These are phyloP conservation scores for Baorangia bicolor DNA, from an alignment of 768 basidiomycete genomes.

Conservation along the genomic window DNA sequence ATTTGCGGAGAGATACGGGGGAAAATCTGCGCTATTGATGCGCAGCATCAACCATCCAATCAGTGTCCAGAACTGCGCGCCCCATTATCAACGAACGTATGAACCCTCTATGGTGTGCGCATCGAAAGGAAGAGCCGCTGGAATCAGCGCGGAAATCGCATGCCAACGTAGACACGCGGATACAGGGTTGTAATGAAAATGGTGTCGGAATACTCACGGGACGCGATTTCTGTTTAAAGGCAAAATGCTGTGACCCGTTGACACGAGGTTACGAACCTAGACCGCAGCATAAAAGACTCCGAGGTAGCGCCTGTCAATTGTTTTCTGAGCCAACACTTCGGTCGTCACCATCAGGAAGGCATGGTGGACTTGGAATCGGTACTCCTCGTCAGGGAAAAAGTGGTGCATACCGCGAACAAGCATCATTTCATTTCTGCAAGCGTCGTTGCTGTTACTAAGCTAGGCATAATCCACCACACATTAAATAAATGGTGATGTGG, in stretches of 20 bases:
- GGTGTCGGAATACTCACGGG: constrained; percentile 9
- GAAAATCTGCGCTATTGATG: constrained; percentile 1
- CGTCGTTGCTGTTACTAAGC: neutral
- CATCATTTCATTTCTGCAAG: constrained; percentile 13
- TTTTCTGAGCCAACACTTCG: neutral
- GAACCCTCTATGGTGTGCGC: neutral
- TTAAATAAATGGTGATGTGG: constrained; percentile 4
- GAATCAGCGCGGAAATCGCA: constrained; percentile 17
- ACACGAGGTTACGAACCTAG: constrained; percentile 20
- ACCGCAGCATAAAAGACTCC: neutral
- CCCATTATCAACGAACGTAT: neutral
- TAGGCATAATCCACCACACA: neutral
- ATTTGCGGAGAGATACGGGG: constrained; percentile 5
- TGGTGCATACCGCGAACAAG: neutral
- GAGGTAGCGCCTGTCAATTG: neutral
- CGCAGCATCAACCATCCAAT: neutral
- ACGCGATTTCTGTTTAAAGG: constrained; percentile 14
- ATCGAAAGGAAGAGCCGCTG: constrained; percentile 3
- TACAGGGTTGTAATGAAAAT: constrained; percentile 21
- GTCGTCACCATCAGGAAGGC: neutral
- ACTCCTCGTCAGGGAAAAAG: neutral
- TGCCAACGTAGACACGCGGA: constrained; percentile 20
- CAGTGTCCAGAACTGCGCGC: neutral
- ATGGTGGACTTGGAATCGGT: neutral
- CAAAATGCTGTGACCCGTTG: constrained; percentile 18